Evolutionary conservation across 345 rosid genomes (phyloP).

Genomic region (Chamaenerion angustifolium): DNA sequence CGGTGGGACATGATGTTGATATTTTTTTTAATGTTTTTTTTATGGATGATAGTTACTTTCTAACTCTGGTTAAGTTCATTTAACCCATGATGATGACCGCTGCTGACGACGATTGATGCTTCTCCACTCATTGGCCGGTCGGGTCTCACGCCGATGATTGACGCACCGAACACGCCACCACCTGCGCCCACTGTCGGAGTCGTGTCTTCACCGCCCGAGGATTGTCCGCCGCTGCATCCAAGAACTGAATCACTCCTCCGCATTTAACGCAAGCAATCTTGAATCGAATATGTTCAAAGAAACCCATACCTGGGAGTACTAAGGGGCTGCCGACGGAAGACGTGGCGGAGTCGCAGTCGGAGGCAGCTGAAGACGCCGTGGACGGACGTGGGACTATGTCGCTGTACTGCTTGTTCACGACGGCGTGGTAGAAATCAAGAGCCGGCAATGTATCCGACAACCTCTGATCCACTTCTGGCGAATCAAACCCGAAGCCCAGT

Average conservation of each 20-base stretch:
- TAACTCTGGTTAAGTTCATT: conserved; percentile 3
- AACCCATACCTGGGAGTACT: conserved; percentile 25
- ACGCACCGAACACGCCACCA: conserved; percentile 85
- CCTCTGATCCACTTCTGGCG: conserved; percentile 55
- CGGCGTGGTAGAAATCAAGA: conserved; percentile 63
- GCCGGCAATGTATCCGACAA: conserved; percentile 80
- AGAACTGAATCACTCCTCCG: not conserved
- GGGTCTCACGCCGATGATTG: conserved; percentile 29
- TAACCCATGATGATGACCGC: not conserved
- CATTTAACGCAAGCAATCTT: too few relatives aligned
- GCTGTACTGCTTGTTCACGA: conserved; percentile 32
- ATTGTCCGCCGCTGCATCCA: conserved; percentile 40
- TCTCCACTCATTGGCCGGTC: not conserved
- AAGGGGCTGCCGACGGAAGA: conserved; percentile 53
- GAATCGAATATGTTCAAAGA: not conserved
- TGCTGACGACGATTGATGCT: not conserved
- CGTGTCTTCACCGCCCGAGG: conserved; percentile 75
- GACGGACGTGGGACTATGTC: conserved; percentile 36
- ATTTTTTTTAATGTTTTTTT: not conserved
- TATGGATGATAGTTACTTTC: not conserved
- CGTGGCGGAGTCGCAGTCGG: conserved; percentile 30
- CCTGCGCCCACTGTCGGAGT: conserved; percentile 87
- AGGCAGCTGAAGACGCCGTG: conserved; percentile 24
- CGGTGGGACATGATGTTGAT: not conserved
- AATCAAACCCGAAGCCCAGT: conserved; percentile 74